Conservation (phyloP, 805 yeast species). For the Lipomyces sp. region DNA sequence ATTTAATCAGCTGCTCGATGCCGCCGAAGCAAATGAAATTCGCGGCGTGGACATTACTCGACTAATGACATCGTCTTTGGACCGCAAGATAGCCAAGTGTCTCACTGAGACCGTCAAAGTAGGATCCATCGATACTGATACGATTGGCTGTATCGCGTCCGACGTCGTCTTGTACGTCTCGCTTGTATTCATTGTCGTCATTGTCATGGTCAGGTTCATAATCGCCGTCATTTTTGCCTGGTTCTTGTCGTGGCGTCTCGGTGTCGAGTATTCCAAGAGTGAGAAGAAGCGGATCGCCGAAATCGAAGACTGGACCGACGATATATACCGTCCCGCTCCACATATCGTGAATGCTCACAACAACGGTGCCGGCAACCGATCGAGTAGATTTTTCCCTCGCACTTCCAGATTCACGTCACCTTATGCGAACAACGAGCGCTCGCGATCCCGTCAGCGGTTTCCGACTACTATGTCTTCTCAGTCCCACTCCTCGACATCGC, state of each 20-base stretch:
- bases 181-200: conserved; percentile 79
- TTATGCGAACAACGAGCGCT: conserved; percentile 24
- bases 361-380: conserved; percentile 18
- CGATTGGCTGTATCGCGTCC: conserved; percentile 94
- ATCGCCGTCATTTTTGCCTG: conserved; percentile 91
- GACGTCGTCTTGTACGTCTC: conserved; percentile 79
- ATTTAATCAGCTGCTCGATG: conserved; percentile 49
- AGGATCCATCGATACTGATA: conserved; percentile 84
- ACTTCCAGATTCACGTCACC: conserved; percentile 38
- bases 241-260: conserved; percentile 74
- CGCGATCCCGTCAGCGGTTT: conserved; percentile 28
- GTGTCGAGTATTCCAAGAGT: conserved; percentile 67
- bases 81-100: conserved; percentile 77
- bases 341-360: conserved; percentile 43
- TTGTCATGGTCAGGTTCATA: conserved; percentile 75
- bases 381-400: conserved; percentile 35
- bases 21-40: conserved; percentile 59
- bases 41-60: conserved; percentile 84
- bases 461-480: conserved; percentile 40
- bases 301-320: conserved; percentile 86
- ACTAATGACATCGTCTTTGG: conserved; percentile 65
- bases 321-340: conserved; percentile 57
- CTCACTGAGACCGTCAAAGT: conserved; percentile 83
- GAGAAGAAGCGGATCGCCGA: conserved; percentile 64
- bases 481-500: conserved; percentile 38